phyloP scores from a whole-genome alignment of 2,329 filamentous ascomycete genomes.

The Aspergillus pseudoviridinutans region DNA sequence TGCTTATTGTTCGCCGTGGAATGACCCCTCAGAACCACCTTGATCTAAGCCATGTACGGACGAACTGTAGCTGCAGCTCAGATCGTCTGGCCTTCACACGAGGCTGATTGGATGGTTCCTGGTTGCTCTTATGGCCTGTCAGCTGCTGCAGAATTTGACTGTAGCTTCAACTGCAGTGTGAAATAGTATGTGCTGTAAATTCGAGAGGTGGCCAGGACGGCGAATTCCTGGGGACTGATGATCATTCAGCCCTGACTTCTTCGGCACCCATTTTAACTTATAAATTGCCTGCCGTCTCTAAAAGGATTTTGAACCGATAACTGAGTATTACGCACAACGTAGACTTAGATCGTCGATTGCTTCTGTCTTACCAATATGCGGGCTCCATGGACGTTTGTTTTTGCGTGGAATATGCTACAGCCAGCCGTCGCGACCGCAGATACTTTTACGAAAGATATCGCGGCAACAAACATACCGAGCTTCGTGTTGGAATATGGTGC shows the following conservation, averaged over 20 bases:
- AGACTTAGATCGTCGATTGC: not conserved
- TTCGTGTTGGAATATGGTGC: constrained; percentile 47
- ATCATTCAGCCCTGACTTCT: not conserved
- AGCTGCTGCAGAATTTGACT: not conserved
- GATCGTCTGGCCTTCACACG: not conserved
- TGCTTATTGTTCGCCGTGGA: not conserved
- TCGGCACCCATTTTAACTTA: not conserved
- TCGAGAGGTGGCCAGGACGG: not conserved
- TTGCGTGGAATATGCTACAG: not conserved
- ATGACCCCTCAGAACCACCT: not conserved
- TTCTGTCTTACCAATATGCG: not conserved
- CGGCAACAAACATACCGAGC: constrained; percentile 31
- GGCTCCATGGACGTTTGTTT: not conserved
- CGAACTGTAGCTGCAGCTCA: not conserved
- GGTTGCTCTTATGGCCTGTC: not conserved
- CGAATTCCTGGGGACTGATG: not conserved
- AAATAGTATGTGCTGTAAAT: not conserved
- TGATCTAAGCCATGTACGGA: not conserved
- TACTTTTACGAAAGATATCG: constrained; percentile 1
- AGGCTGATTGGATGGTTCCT: not conserved
- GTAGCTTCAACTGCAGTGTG: not conserved
- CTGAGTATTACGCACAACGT: not conserved
- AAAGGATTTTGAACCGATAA: not conserved
- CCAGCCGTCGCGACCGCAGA: not conserved
- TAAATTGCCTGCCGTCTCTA: not conserved